These are phyloP conservation scores for Porogramme epimiltina DNA, from an alignment of 1,284 basidiomycete species.

Conservation along the genomic window DNA sequence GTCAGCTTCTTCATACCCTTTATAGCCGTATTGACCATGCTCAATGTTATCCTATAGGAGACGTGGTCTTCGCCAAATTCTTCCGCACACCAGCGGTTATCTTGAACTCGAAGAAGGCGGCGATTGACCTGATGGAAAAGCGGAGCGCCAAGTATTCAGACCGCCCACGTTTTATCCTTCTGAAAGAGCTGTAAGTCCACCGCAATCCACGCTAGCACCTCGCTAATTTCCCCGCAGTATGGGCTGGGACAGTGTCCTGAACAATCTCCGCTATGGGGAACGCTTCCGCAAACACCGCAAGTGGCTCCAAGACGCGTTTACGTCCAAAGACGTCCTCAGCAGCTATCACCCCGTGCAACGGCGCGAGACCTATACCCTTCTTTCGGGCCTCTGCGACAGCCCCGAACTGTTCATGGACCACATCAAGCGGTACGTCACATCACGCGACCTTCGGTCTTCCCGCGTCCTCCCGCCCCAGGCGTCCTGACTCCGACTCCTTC, in stretches of 20 bases:
- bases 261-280: slow-evolving; percentile 30
- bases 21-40: no score
- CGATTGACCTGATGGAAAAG: slow-evolving; percentile 43
- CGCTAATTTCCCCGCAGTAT: slow-evolving; percentile 9
- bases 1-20: slow-evolving; percentile 3
- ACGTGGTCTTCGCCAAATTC: slow-evolving; percentile 38
- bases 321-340: slow-evolving; percentile 17
- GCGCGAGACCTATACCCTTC: slow-evolving; percentile 28
- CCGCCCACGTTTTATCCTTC: slow-evolving; percentile 32
- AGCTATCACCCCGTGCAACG: slow-evolving; percentile 28
- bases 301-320: slow-evolving; percentile 32
- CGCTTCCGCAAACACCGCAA: slow-evolving; percentile 33
- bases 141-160: slow-evolving; percentile 42
- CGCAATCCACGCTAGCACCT: no score
- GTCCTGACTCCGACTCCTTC: not conserved
- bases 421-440: slow-evolving; percentile 25
- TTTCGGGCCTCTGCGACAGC: slow-evolving; percentile 23
- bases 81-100: slow-evolving; percentile 38
- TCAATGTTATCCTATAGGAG: slow-evolving; percentile 25
- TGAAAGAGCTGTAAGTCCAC: slow-evolving; percentile 30
- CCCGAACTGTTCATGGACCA: slow-evolving; percentile 28
- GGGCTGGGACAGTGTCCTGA: slow-evolving; percentile 27
- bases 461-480: not conserved
- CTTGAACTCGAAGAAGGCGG: slow-evolving; percentile 36
- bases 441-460: no score